These are phyloP conservation scores for Xylariaceae sp. DNA, from an alignment of 2,329 filamentous ascomycete genomes.

Conservation along the genomic window DNA sequence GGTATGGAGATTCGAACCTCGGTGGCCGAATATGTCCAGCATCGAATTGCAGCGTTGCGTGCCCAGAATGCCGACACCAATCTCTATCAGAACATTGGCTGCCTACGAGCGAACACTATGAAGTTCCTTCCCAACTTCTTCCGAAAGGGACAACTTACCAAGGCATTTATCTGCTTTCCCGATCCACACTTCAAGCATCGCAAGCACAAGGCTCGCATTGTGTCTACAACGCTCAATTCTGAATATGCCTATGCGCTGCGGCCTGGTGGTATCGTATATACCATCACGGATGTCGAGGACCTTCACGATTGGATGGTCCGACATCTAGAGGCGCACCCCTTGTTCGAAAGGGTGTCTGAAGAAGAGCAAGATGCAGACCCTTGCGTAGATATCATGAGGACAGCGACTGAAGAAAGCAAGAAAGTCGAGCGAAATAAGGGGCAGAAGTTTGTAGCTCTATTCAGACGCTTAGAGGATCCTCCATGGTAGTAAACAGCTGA, in stretches of 20 bases:
- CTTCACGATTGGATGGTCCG: constrained; percentile 89
- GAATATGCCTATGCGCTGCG: constrained; percentile 87
- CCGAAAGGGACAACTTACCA: constrained; percentile 68
- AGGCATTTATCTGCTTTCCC: constrained; percentile 97
- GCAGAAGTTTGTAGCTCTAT: constrained; percentile 85
- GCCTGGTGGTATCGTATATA: constrained; percentile 85
- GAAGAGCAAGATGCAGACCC: constrained; percentile 63
- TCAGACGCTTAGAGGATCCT: constrained; percentile 73
- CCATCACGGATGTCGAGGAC: constrained; percentile 95
- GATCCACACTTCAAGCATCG: constrained; percentile 97
- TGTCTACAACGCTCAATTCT: constrained; percentile 79
- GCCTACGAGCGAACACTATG: constrained; percentile 92
- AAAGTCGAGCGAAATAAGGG: constrained; percentile 91
- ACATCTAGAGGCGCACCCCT: constrained; percentile 71
- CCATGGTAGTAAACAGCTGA: constrained; percentile 51
- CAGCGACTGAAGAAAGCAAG: constrained; percentile 93
- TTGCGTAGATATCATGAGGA: constrained; percentile 68
- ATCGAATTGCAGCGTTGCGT: constrained; percentile 78
- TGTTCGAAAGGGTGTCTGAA: constrained; percentile 70
- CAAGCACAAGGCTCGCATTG: constrained; percentile 95
- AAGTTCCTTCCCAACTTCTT: constrained; percentile 99
- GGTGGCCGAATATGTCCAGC: constrained; percentile 85
- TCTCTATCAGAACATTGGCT: constrained; percentile 79
- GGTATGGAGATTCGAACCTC: constrained; percentile 90
- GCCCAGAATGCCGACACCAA: constrained; percentile 50